These are phyloP conservation scores for Thymus mandschuricus DNA, from an alignment of 257 asterid genomes.

Conservation along the genomic window DNA sequence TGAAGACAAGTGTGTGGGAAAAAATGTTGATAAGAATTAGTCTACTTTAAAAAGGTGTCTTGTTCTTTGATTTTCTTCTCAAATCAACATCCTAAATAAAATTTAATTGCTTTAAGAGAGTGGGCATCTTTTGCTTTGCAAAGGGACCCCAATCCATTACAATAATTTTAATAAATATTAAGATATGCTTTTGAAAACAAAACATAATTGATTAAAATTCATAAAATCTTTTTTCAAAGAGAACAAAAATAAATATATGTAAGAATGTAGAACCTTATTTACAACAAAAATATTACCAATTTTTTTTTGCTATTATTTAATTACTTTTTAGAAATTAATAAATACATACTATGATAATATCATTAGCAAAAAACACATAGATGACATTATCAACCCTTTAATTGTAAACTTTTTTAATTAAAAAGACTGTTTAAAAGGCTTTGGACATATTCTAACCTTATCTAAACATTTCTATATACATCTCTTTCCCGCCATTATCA, in stretches of 20 bases:
- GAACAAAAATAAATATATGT: too few relatives aligned
- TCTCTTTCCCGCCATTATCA: background rate
- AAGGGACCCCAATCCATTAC: conserved; percentile 36
- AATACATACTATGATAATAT: too few relatives aligned
- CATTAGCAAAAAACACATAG: background rate
- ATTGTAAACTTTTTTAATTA: background rate
- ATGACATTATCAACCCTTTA: background rate
- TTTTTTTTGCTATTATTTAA: too few relatives aligned
- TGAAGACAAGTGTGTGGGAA: conserved; percentile 21
- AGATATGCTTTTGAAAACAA: conserved; percentile 4
- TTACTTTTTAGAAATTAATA: too few relatives aligned
- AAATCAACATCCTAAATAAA: conserved; percentile 33
- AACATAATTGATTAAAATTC: conserved; percentile 6
- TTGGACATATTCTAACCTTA: conserved; percentile 23
- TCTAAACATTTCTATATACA: background rate
- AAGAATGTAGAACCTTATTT: too few relatives aligned
- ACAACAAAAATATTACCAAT: too few relatives aligned
- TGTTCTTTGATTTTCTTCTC: conserved; percentile 23
- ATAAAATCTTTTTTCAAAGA: background rate
- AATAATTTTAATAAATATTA: conserved; percentile 3
- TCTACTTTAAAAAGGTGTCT: conserved; percentile 26
- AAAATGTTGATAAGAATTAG: conserved; percentile 31
- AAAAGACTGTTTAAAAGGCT: conserved; percentile 1
- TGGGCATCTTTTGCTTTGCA: conserved; percentile 42
- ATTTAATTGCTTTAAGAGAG: conserved; percentile 34